These are phyloP conservation scores for Oxyria digyna DNA, from an alignment of 148 eudicot species.

Conservation along the genomic window DNA sequence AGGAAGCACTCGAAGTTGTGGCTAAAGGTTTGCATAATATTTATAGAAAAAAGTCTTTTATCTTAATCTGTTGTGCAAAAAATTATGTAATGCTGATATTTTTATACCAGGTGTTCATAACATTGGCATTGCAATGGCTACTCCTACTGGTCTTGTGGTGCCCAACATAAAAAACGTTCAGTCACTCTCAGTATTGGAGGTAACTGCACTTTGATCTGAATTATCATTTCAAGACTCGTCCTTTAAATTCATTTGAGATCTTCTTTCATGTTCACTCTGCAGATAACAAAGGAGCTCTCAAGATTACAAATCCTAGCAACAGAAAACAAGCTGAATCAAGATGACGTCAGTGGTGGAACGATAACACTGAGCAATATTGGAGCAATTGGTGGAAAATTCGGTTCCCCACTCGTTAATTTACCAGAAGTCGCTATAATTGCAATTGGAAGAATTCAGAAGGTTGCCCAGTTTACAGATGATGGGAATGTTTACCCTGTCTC, in stretches of 20 bases:
- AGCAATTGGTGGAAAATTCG: slow-evolving; percentile 90
- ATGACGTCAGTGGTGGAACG: slow-evolving; percentile 79
- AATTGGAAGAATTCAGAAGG: slow-evolving; percentile 63
- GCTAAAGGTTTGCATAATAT: slow-evolving; percentile 46
- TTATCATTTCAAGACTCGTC: neutral
- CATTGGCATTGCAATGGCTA: slow-evolving; percentile 96
- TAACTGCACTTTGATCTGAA: slow-evolving; percentile 8
- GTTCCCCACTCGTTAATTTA: slow-evolving; percentile 73
- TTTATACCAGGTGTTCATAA: slow-evolving; percentile 60
- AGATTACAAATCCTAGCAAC: slow-evolving; percentile 59
- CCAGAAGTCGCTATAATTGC: slow-evolving; percentile 93
- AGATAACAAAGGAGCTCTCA: slow-evolving; percentile 83
- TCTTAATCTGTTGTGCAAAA: neutral
- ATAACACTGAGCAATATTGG: slow-evolving; percentile 93
- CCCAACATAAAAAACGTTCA: slow-evolving; percentile 92
- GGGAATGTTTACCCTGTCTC: slow-evolving; percentile 63
- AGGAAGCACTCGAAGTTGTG: slow-evolving; percentile 52
- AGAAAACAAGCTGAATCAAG: slow-evolving; percentile 69
- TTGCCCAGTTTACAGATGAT: slow-evolving; percentile 56
- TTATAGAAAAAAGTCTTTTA: neutral
- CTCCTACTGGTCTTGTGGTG: slow-evolving; percentile 83
- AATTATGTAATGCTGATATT: neutral
- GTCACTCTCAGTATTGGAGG: slow-evolving; percentile 77
- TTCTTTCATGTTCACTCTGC: neutral
- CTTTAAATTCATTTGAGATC: neutral